Conservation (phyloP, 768 basidiomycete genomes). For the Coprinopsis marcescibilis region DNA sequence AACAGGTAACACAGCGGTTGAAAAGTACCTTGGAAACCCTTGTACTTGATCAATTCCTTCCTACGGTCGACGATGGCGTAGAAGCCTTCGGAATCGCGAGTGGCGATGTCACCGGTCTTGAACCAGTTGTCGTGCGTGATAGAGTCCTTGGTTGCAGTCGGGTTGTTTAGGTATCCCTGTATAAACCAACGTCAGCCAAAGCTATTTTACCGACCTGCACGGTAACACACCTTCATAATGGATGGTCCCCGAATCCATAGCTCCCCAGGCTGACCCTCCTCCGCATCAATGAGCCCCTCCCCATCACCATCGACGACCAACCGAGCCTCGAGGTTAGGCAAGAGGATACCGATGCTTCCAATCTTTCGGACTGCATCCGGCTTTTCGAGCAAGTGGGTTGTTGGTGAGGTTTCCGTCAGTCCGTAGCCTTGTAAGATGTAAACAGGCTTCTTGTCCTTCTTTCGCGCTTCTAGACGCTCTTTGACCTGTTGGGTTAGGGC, state of each 20-base stretch:
- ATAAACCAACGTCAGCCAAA: not conserved
- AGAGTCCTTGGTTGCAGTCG: conserved; percentile 45
- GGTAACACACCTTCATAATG: conserved; percentile 52
- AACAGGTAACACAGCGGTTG: no score
- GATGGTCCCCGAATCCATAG: conserved; percentile 61
- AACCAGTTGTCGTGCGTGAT: conserved; percentile 65
- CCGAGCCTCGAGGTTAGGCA: conserved; percentile 56
- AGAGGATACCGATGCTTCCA: conserved; percentile 51
- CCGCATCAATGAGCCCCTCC: conserved; percentile 21
- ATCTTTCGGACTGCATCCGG: conserved; percentile 31
- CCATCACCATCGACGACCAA: conserved; percentile 39
- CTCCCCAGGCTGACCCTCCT: conserved; percentile 48
- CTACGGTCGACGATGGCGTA: conserved; percentile 53
- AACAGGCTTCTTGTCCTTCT: no score
- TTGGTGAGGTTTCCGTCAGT: conserved; percentile 60
- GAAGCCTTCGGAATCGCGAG: conserved; percentile 50
- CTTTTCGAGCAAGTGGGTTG: conserved; percentile 35
- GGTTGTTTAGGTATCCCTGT: conserved; percentile 59
- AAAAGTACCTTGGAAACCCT: conserved; percentile 29
- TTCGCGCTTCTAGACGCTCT: no score
- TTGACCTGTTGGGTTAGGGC: no score
- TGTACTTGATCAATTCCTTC: conserved; percentile 58
- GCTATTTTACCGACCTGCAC: not conserved
- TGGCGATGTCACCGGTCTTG: conserved; percentile 65
- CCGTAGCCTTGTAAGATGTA: conserved; percentile 40